Evolutionary conservation across 352 stramenopile species (phyloP).

Genomic region (Pythium apleroticum): DNA sequence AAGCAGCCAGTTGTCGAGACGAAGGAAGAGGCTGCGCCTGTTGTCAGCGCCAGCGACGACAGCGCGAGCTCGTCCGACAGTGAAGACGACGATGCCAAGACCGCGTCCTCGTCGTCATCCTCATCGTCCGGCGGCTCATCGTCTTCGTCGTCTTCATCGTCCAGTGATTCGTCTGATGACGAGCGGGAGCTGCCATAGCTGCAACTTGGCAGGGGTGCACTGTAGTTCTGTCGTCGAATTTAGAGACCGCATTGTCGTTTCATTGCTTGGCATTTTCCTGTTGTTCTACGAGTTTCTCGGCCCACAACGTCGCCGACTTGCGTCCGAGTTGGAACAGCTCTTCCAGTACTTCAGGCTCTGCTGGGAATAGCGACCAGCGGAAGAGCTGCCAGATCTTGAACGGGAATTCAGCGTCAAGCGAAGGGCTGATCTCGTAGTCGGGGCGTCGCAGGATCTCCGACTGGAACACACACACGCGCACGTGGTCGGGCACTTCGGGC

Average conservation of each 20-base stretch:
- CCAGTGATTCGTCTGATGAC: conserved; percentile 51
- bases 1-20: not conserved
- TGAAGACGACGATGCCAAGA: conserved; percentile 36
- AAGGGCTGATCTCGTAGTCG: conserved; percentile 81
- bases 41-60: conserved; percentile 17
- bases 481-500: conserved; percentile 61
- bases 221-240: not conserved
- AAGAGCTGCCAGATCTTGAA: conserved; percentile 54
- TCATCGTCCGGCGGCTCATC: conserved; percentile 49
- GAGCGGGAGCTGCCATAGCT: conserved; percentile 21
- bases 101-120: conserved; percentile 48
- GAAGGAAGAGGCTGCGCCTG: not conserved
- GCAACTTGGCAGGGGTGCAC: not conserved
- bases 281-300: conserved; percentile 25
- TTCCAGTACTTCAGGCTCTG: conserved; percentile 54
- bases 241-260: not conserved
- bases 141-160: conserved; percentile 31
- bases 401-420: conserved; percentile 57
- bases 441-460: conserved; percentile 42
- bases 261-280: not conserved
- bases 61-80: conserved; percentile 23
- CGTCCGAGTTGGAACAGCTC: conserved; percentile 63
- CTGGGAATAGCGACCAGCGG: conserved; percentile 59
- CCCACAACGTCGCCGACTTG: conserved; percentile 51
- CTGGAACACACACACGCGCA: conserved; percentile 74